Base-by-base conservation (phyloP, 257 asterid species). In the Nicotiana paniculata region DNA sequence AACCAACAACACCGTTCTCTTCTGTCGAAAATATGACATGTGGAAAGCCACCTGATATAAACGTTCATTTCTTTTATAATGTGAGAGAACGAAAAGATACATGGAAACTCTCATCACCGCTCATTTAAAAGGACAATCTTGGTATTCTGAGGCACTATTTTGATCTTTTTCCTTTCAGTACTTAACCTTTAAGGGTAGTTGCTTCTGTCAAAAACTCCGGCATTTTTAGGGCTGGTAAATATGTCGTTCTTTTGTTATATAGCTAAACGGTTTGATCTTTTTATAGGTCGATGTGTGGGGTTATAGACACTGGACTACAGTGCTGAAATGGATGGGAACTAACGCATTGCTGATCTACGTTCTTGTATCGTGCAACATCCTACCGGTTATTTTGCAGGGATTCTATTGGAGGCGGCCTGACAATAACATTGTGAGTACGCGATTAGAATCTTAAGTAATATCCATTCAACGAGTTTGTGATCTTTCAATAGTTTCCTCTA, bases 311-410 rank as follows among this genome's bases (percentile, higher is more conserved):
- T 85, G 81, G 37, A 83, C 88, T 2, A 21, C 32, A 55, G 81
- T 85, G 67, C 88, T 91, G 11, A 87, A 91, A 83, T 90, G 95
- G 95, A 86, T 91, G 84, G 95, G 95, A 57, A 90, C 18, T 86
- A 70, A 91, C 54, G 92, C 95, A 3, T 76, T 91, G 77, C 78
- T 86, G 83, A 90, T 91, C 63, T 91, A 81, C 33, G 18, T 89
- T 85, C 93, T 91, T 13, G 89, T 89, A 13, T 93, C 91, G 46
- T 91, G 95, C 92, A 91, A 91, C 57, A 79, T 90, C n/a, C 16
- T 91, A 21, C 95, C 95, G 0, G 83, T 91, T 26, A 21, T 90
- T 61, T 84, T 90, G 63, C 93, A 91, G 67, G 95, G 95, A 33
- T 84, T 91, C 80, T 91, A 91, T 64, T 91, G 95, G 95, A 81